Percentiles rank a stretch among this genome's conserved stretches.
These are phyloP conservation scores for Mucor mucedo DNA, from an alignment of 371 early-diverging fungal genomes.

Conservation along the genomic window DNA sequence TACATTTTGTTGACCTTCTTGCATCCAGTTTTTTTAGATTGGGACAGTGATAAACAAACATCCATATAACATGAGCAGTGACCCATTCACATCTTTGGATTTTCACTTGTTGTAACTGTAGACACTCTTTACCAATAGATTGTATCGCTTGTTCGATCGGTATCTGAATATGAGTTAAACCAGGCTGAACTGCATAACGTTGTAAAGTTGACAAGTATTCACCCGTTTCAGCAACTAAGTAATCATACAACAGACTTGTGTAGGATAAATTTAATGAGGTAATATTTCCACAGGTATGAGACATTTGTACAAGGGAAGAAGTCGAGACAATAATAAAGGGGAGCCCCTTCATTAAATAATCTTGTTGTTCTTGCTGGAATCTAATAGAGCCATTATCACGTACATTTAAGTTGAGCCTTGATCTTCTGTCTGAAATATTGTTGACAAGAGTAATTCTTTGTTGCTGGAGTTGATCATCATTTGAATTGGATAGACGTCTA, in stretches of 20 bases:
- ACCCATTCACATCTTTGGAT: slow-evolving; percentile 67
- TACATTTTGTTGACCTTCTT: slow-evolving; percentile 50
- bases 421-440: not conserved
- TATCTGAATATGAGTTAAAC: slow-evolving; percentile 57
- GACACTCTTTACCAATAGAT: slow-evolving; percentile 52
- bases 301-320: slow-evolving; percentile 60
- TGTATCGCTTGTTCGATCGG: slow-evolving; percentile 50
- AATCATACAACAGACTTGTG: slow-evolving; percentile 54
- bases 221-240: slow-evolving; percentile 59
- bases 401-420: not conserved
- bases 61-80: slow-evolving; percentile 54
- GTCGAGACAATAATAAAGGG: slow-evolving; percentile 53
- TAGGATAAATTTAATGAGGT: slow-evolving; percentile 56
- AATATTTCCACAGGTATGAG: slow-evolving; percentile 55
- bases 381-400: not conserved
- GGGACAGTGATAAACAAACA: slow-evolving; percentile 46
- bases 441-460: not conserved
- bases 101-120: slow-evolving; percentile 47
- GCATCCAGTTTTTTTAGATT: slow-evolving; percentile 51
- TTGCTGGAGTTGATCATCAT: slow-evolving; percentile 13
- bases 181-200: slow-evolving; percentile 54
- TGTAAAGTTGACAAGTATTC: slow-evolving; percentile 65
- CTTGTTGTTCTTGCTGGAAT: slow-evolving; percentile 10
- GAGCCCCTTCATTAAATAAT: slow-evolving; percentile 23
- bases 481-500: slow-evolving; percentile 17